Conservation (phyloP, 1,284 basidiomycete genomes). For the Chalciporus sp. region DNA sequence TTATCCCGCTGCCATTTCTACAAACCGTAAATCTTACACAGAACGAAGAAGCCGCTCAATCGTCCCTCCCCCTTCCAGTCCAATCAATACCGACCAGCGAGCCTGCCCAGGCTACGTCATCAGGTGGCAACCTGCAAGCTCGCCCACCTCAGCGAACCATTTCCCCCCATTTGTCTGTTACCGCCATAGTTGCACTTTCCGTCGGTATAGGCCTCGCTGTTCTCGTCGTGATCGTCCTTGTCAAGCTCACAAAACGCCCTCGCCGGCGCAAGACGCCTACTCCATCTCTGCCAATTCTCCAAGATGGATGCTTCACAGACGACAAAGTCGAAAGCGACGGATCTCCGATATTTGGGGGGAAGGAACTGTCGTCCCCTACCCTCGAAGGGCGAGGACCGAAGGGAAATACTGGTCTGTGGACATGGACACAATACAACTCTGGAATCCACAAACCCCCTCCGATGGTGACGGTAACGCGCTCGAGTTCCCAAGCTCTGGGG, state of each 20-base stretch:
- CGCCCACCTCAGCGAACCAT: conserved; percentile 7
- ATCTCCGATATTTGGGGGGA: conserved; percentile 74
- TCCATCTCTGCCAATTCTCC: conserved; percentile 71
- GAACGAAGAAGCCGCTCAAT: conserved; percentile 18
- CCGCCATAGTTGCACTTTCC: conserved; percentile 57
- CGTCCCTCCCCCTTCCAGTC: conserved; percentile 13
- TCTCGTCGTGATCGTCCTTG: conserved; percentile 52
- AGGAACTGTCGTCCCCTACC: conserved; percentile 58
- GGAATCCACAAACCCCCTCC: conserved; percentile 36
- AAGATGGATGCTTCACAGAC: conserved; percentile 51
- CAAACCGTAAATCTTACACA: conserved; percentile 31
- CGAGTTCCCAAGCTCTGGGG: conserved; percentile 17
- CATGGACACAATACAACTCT: conserved; percentile 68
- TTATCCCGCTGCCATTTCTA: conserved; percentile 34
- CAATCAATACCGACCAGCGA: conserved; percentile 7
- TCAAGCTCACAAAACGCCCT: conserved; percentile 51
- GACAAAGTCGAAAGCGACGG: conserved; percentile 51
- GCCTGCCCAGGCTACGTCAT: conserved; percentile 10
- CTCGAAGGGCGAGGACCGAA: conserved; percentile 33
- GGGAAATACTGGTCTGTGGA: conserved; percentile 45
- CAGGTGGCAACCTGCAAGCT: conserved; percentile 1
- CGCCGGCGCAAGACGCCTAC: conserved; percentile 52
- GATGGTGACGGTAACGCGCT: conserved; percentile 28
- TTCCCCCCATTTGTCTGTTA: conserved; percentile 31
- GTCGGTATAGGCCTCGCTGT: conserved; percentile 60